Base-by-base conservation (phyloP, 306 rosid species). In the Begonia masoniana region DNA sequence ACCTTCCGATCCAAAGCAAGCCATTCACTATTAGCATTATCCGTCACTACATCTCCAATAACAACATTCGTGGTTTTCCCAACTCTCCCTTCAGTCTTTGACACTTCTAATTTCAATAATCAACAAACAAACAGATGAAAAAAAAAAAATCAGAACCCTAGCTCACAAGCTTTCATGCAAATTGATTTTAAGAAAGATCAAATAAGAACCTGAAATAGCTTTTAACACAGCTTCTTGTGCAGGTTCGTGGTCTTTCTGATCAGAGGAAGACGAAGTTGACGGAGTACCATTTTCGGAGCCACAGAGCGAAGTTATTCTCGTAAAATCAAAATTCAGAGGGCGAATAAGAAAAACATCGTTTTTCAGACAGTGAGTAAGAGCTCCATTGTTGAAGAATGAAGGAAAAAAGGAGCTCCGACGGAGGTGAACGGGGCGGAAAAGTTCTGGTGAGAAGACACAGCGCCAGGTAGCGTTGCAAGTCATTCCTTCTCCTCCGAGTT, bases 61-160 rank as follows among this genome's bases (percentile, higher is more conserved):
- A 92, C 94, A 82, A 92, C 85, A 58, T 92, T 92, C 15, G 99
- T 86, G 35, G 96, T 92, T 56, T 86, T 88, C 13, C 99, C 96
- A 63, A 86, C 86, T 66, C 99, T 92, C 48, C 99, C 99, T 79
- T 92, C 96, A 3, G 95, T 74, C 74, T 74, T 92, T 10, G 99
- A 92, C 59, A 92, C 93, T 94, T 92, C 99, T 86, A 45, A 9
- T 13, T 11, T 71, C 35, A 54, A 17, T 41, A 56, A 42, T 43
- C 41, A 47, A 35, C 24, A 50, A 50, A n/a, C 3, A 50, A 15
- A 14, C 17, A 50, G 54, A 50, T 10, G 54, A 10, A n/a, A 17
- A 15, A 50, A n/a, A 4, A 50, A 50, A n/a, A n/a, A 15, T 31
- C 39, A 31, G 39, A 31, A 31, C 39, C 39, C 39, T 5, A 31